phyloP scores from a whole-genome alignment of 1,284 basidiomycete genomes.

The Lignosus rhinocerotis region DNA sequence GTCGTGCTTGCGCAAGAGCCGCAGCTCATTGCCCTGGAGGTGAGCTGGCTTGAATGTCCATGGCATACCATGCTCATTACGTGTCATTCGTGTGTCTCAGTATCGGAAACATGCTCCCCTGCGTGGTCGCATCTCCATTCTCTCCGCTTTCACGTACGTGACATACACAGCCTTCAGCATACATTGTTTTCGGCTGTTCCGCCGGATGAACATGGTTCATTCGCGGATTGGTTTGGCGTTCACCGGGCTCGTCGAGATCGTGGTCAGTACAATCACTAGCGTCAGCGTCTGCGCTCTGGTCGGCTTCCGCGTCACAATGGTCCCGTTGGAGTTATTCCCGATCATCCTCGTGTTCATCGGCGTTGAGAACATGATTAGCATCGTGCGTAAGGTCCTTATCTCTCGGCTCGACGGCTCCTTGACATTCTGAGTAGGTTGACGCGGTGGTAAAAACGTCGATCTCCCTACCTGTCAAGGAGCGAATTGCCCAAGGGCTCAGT shows the following conservation, averaged over 20 bases:
- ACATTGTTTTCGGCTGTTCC: slow-evolving; percentile 79
- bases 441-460: slow-evolving; percentile 91
- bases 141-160: slow-evolving; percentile 74
- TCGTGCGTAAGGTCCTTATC: slow-evolving; percentile 53
- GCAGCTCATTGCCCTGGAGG: slow-evolving; percentile 69
- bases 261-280: slow-evolving; percentile 91
- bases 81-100: slow-evolving; percentile 34
- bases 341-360: slow-evolving; percentile 96
- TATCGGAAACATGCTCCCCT: slow-evolving; percentile 46
- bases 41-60: slow-evolving; percentile 34
- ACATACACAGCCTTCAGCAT: slow-evolving; percentile 81
- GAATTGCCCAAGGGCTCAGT: slow-evolving; percentile 87
- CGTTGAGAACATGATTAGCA: slow-evolving; percentile 95
- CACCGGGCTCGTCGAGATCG: slow-evolving; percentile 89
- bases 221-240: slow-evolving; percentile 91
- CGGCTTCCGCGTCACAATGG: slow-evolving; percentile 83
- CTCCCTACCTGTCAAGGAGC: slow-evolving; percentile 87
- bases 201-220: slow-evolving; percentile 83
- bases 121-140: slow-evolving; percentile 47
- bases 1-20: slow-evolving; percentile 56
- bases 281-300: slow-evolving; percentile 87
- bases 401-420: slow-evolving; percentile 5
- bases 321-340: slow-evolving; percentile 88
- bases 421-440: slow-evolving; percentile 57
- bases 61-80: background rate